Evolutionary conservation across 2,329 filamentous ascomycete species (phyloP), one percentile per base, ranked within the genome.

Genomic region (Colletotrichum salicis): DNA sequence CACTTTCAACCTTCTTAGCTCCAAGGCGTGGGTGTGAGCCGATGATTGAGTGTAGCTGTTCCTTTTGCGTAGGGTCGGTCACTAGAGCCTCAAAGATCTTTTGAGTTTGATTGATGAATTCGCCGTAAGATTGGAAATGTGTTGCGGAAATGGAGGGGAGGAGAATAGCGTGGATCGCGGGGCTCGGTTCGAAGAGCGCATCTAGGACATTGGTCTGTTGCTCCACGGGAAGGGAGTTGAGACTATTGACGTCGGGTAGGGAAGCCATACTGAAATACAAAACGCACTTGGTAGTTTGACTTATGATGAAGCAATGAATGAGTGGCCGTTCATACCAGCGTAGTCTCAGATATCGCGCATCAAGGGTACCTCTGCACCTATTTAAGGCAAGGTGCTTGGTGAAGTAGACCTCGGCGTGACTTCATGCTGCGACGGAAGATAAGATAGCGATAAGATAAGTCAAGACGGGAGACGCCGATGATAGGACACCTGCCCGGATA

Each of bases 11-110:
- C 79, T 92, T 93, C 81, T 92, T 92, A 76, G 91, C 93, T 13
- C 95, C 95, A 10, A 98, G 88, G 2, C 95, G 89, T 1, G 95
- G 95, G 80, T 98, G 95, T 10, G 94, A 92, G 63, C 90, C 91
- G 1, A 98, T 85, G 70, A 97, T 95, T 19, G 86, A 85, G 55
- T 94, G 89, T 0, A 98, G 87, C 72, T 86, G 89, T 61, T 83
- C 77, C 7, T 84, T 87, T 4, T 79, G 70, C 29, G 79, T 79
- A 8, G 86, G 86, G 4, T 86, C 83, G 11, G 87, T 85, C 10
- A 87, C 85, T 3, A 95, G 86, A 2, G 86, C 84, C 12, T 86
- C 86, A 64, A 97, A 87, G 75, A 91, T 87, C 11, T 85, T 79
- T 22, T 91, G 89, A 54, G 96, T 86, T 55, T 89, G 87, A 58